phyloP scores from a whole-genome alignment of 2,329 filamentous ascomycete genomes.

The Colletotrichum sp. region DNA sequence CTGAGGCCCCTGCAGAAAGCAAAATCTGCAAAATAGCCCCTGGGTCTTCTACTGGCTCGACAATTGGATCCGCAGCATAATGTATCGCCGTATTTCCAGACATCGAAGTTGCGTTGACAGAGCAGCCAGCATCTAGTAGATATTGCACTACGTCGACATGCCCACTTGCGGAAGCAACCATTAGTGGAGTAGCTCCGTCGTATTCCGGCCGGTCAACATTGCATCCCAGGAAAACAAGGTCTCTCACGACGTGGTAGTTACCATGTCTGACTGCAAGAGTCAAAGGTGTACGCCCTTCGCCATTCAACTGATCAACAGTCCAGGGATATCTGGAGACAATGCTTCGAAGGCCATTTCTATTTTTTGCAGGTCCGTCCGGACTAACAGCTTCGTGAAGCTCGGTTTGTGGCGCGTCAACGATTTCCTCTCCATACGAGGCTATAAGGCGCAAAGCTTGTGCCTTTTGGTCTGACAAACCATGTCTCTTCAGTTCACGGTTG shows the following conservation, averaged over 20 bases:
- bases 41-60: background rate
- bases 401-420: background rate
- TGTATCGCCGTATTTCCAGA: fast-evolving
- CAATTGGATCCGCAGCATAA: fast-evolving
- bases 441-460: background rate
- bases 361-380: fast-evolving
- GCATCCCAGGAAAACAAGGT: background rate
- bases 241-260: background rate
- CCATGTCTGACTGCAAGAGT: background rate
- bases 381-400: background rate
- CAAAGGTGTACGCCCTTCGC: background rate
- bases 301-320: background rate
- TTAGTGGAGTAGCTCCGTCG: fast-evolving
- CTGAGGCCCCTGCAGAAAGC: background rate
- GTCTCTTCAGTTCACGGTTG: background rate
- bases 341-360: background rate
- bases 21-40: background rate
- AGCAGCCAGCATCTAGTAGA: background rate
- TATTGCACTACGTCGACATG: background rate
- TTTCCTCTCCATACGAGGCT: background rate
- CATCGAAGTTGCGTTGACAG: fast-evolving
- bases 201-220: background rate
- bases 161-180: fast-evolving
- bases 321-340: background rate
- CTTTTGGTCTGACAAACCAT: fast-evolving